Conservation (phyloP, 1,284 basidiomycete species). For the Xerocomus cyaneibrunnescens region DNA sequence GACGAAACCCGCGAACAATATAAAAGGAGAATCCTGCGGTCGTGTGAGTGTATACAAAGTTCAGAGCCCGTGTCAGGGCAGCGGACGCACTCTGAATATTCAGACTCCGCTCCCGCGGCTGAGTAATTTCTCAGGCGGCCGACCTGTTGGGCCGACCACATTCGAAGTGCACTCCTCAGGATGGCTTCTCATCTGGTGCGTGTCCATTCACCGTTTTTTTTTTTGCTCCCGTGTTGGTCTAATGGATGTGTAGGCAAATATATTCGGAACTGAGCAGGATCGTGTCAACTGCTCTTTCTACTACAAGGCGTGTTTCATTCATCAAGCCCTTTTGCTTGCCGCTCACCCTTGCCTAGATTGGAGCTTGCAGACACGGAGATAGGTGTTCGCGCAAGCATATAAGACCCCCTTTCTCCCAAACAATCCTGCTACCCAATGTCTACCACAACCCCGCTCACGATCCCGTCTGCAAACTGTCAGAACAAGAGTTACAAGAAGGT, state of each 20-base stretch:
- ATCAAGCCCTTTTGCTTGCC: conserved; percentile 8
- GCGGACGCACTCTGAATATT: background rate
- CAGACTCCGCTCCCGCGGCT: conserved; percentile 25
- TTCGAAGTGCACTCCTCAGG: background rate
- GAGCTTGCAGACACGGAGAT: conserved; percentile 94
- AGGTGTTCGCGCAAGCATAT: conserved; percentile 98
- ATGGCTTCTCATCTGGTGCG: conserved; percentile 68
- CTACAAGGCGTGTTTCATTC: conserved; percentile 67
- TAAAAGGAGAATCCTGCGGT: too few species aligned
- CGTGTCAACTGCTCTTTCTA: conserved; percentile 95
- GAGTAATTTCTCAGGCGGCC: conserved; percentile 11
- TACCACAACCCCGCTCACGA: conserved; percentile 98
- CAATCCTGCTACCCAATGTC: conserved; percentile 96
- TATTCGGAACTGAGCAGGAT: conserved; percentile 89
- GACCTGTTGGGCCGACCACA: background rate
- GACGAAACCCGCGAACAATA: too few species aligned
- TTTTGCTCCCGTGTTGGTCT: background rate
- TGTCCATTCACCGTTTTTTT: background rate
- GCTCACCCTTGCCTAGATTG: conserved; percentile 59
- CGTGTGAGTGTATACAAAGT: too few species aligned
- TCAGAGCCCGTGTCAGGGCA: background rate
- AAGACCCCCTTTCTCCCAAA: conserved; percentile 95
- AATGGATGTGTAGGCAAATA: conserved; percentile 61
- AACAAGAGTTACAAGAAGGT: conserved; percentile 89
- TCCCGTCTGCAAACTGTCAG: conserved; percentile 82